Conservation (phyloP, 2,329 filamentous ascomycete genomes). For the Amphichorda felina region DNA sequence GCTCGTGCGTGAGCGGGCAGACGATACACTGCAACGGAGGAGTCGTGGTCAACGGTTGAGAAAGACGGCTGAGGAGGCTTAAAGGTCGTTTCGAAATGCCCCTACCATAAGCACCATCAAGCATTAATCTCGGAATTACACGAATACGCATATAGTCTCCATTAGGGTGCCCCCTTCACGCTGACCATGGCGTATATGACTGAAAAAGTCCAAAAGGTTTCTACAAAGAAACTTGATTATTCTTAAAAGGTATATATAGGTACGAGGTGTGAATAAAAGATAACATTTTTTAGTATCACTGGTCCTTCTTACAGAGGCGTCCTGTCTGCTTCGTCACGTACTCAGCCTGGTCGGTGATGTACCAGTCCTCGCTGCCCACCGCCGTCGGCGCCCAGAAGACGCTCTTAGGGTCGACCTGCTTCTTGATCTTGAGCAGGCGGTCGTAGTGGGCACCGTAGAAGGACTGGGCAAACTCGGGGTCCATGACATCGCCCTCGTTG, state of each 20-base stretch:
- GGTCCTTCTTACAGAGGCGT: constrained; percentile 3
- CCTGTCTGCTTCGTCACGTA: constrained; percentile 9
- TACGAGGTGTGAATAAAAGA: too few species aligned
- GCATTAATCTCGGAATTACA: too few species aligned
- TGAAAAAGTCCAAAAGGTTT: too few species aligned
- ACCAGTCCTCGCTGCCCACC: constrained; percentile 15
- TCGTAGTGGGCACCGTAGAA: constrained; percentile 17
- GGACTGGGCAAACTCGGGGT: constrained; percentile 14
- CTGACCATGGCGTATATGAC: too few species aligned
- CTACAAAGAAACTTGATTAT: too few species aligned
- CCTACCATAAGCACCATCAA: too few species aligned
- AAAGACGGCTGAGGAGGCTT: too few species aligned
- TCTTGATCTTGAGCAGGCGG: constrained; percentile 14
- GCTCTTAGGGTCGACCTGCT: constrained; percentile 15
- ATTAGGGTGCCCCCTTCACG: too few species aligned
- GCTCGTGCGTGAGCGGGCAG: constrained; percentile 64
- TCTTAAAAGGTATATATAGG: too few species aligned
- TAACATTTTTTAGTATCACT: too few species aligned
- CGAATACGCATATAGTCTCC: too few species aligned
- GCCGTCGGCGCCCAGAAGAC: constrained; percentile 16
- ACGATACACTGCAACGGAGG: constrained; percentile 42
- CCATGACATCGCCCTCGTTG: constrained; percentile 18
- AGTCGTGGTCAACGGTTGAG: constrained; percentile 33
- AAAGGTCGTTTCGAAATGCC: too few species aligned
- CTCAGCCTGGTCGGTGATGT: constrained; percentile 5